phyloP scores from a whole-genome alignment of 371 early-diverging fungal genomes.

The Catenaria anguillulae region DNA sequence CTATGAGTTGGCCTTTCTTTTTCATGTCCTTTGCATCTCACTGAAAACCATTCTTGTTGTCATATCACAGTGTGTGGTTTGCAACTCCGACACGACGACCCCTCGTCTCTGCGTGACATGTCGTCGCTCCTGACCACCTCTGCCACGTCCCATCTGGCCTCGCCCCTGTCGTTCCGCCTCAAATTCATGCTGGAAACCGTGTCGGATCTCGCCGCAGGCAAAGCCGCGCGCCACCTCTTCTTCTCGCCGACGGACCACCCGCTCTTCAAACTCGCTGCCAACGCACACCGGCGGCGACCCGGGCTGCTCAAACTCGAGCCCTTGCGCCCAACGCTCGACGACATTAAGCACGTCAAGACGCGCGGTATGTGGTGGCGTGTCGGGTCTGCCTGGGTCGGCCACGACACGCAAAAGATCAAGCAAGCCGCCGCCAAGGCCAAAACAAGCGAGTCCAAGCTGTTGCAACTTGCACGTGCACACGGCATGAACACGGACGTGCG shows the following conservation, averaged over 20 bases:
- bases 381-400: constrained; percentile 32
- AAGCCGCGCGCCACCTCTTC: background rate
- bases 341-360: background rate
- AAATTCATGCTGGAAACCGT: constrained; percentile 12
- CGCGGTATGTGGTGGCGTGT: constrained; percentile 23
- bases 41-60: too few relatives aligned
- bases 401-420: constrained; percentile 7
- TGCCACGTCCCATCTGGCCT: background rate
- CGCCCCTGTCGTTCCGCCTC: constrained; percentile 1
- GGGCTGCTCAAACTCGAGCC: background rate
- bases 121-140: background rate
- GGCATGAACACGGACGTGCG: constrained; percentile 93
- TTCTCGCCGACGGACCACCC: background rate
- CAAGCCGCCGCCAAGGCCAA: background rate
- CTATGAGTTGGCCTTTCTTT: too few relatives aligned
- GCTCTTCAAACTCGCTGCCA: background rate
- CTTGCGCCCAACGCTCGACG: constrained; percentile 2
- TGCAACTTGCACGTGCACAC: constrained; percentile 65
- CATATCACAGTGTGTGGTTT: constrained; percentile 9
- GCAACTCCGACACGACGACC: constrained; percentile 13
- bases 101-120: constrained; percentile 8
- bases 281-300: background rate
- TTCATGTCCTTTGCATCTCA: too few relatives aligned
- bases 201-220: constrained; percentile 11
- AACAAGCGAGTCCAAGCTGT: constrained; percentile 21